Percentiles rank a stretch among this genome's conserved stretches.
Conservation (phyloP, 2,329 filamentous ascomycete genomes). For the Claviceps pazoutovae region DNA sequence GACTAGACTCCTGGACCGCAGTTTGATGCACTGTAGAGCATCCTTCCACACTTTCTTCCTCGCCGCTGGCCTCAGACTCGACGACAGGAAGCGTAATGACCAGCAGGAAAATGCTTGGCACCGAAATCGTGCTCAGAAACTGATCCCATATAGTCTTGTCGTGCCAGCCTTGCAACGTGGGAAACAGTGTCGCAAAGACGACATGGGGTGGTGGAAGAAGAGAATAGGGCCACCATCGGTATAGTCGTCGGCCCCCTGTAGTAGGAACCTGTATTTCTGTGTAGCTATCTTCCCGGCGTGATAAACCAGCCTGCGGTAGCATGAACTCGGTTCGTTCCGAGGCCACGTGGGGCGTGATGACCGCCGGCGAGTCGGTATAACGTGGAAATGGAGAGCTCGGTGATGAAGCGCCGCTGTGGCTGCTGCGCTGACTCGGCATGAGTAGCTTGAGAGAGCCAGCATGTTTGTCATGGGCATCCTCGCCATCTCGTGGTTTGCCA, state of each 20-base stretch:
- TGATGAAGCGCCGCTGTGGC: slow-evolving; percentile 31
- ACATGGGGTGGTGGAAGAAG: slow-evolving; percentile 59
- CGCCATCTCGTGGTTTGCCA: neutral
- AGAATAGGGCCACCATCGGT: slow-evolving; percentile 71
- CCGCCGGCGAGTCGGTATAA: slow-evolving; percentile 45
- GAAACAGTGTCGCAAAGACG: slow-evolving; percentile 65
- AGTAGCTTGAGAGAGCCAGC: slow-evolving; percentile 25
- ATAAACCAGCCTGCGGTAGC: slow-evolving; percentile 27
- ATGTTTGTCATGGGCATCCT: slow-evolving; percentile 2
- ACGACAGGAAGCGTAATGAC: slow-evolving; percentile 87
- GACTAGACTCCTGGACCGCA: slow-evolving; percentile 16
- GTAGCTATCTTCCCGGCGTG: slow-evolving; percentile 33
- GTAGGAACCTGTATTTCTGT: slow-evolving; percentile 25
- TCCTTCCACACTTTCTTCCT: slow-evolving; percentile 18
- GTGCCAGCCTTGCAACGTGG: slow-evolving; percentile 69
- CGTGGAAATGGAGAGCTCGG: slow-evolving; percentile 52
- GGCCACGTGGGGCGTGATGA: slow-evolving; percentile 27
- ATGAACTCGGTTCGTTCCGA: slow-evolving; percentile 38
- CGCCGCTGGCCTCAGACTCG: slow-evolving; percentile 49
- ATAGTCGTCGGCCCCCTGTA: slow-evolving; percentile 27
- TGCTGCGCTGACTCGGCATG: slow-evolving; percentile 31
- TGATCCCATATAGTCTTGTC: slow-evolving; percentile 79
- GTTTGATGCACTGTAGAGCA: slow-evolving; percentile 12
- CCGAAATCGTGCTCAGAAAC: slow-evolving; percentile 64
- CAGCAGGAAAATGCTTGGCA: slow-evolving; percentile 81